A percentile compares a stretch with the other conserved stretches of the same genome.
phyloP scores from a whole-genome alignment of 345 rosid genomes.

The Pistacia integerrima region DNA sequence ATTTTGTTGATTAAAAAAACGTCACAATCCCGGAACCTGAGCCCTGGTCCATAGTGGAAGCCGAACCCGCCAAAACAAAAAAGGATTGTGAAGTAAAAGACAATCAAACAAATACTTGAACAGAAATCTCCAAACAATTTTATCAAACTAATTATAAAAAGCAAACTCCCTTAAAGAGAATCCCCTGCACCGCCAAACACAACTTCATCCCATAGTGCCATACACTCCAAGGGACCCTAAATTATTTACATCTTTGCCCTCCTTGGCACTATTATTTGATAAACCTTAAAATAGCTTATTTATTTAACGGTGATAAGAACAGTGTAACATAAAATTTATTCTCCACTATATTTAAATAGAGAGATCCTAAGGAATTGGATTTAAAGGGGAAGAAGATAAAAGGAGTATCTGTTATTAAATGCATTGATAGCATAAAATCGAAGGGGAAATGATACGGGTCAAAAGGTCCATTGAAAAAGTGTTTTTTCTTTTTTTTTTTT shows the following conservation, averaged over 20 bases:
- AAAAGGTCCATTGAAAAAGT: not conserved
- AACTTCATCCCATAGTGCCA: slow-evolving; percentile 7
- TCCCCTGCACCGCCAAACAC: slow-evolving; percentile 21
- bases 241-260: not conserved
- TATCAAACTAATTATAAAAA: slow-evolving; percentile 2
- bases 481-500: not conserved
- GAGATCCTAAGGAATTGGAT: slow-evolving; percentile 4
- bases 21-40: slow-evolving; percentile 30
- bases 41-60: slow-evolving; percentile 27
- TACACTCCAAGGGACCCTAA: not conserved
- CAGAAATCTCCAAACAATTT: slow-evolving; percentile 36
- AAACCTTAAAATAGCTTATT: no score
- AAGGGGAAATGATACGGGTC: slow-evolving; percentile 5
- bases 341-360: slow-evolving; percentile 19
- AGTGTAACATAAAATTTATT: not conserved
- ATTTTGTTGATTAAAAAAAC: not conserved
- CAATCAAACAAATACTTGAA: slow-evolving; percentile 14
- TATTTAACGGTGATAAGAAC: no score
- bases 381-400: not conserved
- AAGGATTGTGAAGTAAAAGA: not conserved
- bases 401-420: not conserved
- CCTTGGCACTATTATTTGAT: no score
- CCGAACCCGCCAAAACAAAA: slow-evolving; percentile 17
- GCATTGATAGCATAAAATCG: slow-evolving; percentile 9
- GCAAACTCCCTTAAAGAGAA: no score